Base-by-base conservation (phyloP, 108 stramenopile species). In the Skeletonema costatum region DNA sequence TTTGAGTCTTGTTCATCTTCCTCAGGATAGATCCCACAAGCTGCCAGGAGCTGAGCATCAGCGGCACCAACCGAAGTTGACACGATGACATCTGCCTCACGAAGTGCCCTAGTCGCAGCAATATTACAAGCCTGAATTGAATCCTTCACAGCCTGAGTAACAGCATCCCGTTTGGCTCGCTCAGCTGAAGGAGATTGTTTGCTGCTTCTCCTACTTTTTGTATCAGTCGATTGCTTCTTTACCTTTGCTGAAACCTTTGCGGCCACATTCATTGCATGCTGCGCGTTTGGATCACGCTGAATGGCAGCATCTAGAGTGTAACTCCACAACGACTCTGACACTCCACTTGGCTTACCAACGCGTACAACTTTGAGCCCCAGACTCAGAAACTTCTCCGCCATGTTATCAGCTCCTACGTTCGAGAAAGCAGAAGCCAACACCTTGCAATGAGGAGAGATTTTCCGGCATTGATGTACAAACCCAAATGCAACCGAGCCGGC, bases 1-100 rank as follows among this genome's bases (percentile, higher is more conserved):
- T 71, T 77, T 31, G 56, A 62, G 42, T 60, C 39, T 25, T 64
- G 42, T 2, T 89, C 87, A 29, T 88, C 85, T 29, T 85, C 77
- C 39, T 86, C 85, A 7, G 81, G 46, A 42, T 80, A 64, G 44
- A 95, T 80, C 21, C 94, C 94, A 70, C 94, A 95, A 9, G 96
- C 93, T n/a, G 97, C 96, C 51, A 94, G 66, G 8, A 99, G 87
- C 36, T 98, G 92, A 11, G 96, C 82, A 79, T 99, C 99, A 5
- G 95, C 97, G 11, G 99, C 98, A 30, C 98, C 98, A 7, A 96
- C 94, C 36, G 95, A 99, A 6, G 98, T 99, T 30, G 89, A 83
- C 31, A 98, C 98, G 66, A 99, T 97, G 14, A 99, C 93, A 77
- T 99, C 98, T 10, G 98, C 98, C 11, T 96, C 96, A 38, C 96